Base-by-base conservation (phyloP, 306 rosid species). In the Sicyos baderoa region DNA sequence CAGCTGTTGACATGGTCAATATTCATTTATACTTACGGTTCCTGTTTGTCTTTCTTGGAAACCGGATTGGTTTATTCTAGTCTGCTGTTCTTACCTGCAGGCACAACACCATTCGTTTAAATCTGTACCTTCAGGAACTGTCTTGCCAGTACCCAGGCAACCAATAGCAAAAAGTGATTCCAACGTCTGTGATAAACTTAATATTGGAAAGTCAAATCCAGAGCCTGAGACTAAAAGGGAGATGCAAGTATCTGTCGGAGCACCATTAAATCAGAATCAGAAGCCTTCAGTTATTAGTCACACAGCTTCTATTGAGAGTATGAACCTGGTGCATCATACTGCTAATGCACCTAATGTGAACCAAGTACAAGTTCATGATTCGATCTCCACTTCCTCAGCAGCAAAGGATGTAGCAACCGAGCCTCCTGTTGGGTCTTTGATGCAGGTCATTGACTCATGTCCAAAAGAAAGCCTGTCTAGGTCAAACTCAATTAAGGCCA, bases 121-220 rank as follows among this genome's bases (percentile, higher is more conserved):
- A 78, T 15, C 85, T 42, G 82, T 45, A 44, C 88, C 96, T 51
- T 61, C 91, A 0, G 72, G 72, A 75, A 87, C 94, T 42, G 76
- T 81, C 45, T 86, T 95, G 64, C 65, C 87, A 51, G 81, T 72
- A 68, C 93, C 84, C n/a, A 88, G 82, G 85, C 96, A 77, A 79
- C 95, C 78, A 42, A 68, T 87, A 35, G 88, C 82, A 11, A 84
- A 77, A 79, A 89, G 86, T 69, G 95, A 86, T 79, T 70, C 67
- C 44, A 79, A 64, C 73, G 77, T 77, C 70, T 59, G 72, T 5
- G 87, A 69, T 65, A 88, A 84, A 40, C 51, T 85, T 54, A 87
- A 35, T 60, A n/a, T 32, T n/a, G 67, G 67, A 35, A 60, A 17
- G 21, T 35, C 45, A 9, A 58, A 29, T 58, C 45, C 65, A 58